Conservation (phyloP, 2,329 filamentous ascomycete species). For the Calonectria montana region DNA sequence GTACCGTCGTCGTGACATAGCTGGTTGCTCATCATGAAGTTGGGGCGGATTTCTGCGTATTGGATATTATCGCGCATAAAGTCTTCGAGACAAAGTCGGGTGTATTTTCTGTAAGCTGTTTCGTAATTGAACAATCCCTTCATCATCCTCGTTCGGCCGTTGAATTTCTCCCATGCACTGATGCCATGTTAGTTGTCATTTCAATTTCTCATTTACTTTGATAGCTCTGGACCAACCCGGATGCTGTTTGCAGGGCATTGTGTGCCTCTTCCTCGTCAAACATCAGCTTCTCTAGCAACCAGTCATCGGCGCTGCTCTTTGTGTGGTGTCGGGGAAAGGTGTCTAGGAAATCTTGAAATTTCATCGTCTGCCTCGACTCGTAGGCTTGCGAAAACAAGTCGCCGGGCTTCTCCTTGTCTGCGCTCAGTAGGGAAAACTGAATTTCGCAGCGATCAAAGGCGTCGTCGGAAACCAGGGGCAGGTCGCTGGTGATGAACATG, state of each 20-base stretch:
- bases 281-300: conserved; percentile 72
- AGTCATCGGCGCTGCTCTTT: conserved; percentile 54
- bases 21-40: conserved; percentile 73
- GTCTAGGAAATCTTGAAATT: conserved; percentile 53
- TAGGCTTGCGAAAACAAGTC: conserved; percentile 65
- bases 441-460: conserved; percentile 68
- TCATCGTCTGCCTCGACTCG: conserved; percentile 56
- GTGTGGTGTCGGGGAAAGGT: conserved; percentile 46
- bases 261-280: conserved; percentile 72
- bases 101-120: conserved; percentile 71
- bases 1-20: conserved; percentile 69
- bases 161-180: conserved; percentile 72
- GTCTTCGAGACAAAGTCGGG: conserved; percentile 67
- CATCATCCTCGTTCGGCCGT: conserved; percentile 76
- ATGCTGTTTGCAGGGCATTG: conserved; percentile 58
- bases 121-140: conserved; percentile 78
- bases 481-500: conserved; percentile 76
- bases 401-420: conserved; percentile 49
- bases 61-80: conserved; percentile 75
- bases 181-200: conserved; percentile 19
- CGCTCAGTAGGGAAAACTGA: conserved; percentile 66
- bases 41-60: conserved; percentile 78
- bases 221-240: conserved; percentile 58
- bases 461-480: conserved; percentile 56
- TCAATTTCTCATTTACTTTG: background rate